These are phyloP conservation scores for Suillus tomentosus DNA, from an alignment of 768 basidiomycete genomes.

Conservation along the genomic window DNA sequence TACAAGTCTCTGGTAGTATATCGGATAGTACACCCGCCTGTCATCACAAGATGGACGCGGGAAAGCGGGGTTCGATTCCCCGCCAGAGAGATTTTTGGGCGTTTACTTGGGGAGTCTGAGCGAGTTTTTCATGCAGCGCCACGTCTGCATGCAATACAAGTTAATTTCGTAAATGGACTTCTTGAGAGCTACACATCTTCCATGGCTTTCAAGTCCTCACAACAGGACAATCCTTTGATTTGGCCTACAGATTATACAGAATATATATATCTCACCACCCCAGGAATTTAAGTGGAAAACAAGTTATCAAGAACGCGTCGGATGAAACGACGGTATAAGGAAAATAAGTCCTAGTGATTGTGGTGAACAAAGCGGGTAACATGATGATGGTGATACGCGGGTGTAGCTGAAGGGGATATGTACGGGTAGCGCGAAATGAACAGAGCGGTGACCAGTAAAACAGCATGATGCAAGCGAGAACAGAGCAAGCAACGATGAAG, in stretches of 20 bases:
- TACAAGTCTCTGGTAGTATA: constrained; percentile 31
- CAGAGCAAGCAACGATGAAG: constrained; percentile 7
- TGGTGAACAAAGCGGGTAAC: background rate
- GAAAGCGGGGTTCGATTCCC: constrained; percentile 36
- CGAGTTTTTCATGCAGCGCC: too few relatives aligned
- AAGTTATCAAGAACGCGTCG: constrained; percentile 2
- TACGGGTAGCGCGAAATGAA: constrained; percentile 4
- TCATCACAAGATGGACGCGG: constrained; percentile 28
- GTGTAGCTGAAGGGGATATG: constrained; percentile 2
- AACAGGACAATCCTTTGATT: background rate
- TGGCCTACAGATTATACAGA: constrained; percentile 6
- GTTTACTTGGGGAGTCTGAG: background rate
- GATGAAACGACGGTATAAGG: background rate
- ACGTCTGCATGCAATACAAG: too few relatives aligned
- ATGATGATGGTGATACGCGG: background rate
- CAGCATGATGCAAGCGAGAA: constrained; percentile 9
- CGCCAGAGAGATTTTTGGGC: constrained; percentile 28
- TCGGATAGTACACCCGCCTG: constrained; percentile 45
- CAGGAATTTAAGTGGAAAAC: background rate
- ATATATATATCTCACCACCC: background rate
- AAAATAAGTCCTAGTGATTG: background rate
- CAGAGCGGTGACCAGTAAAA: constrained; percentile 9
- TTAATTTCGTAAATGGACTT: background rate
- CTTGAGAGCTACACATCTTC: background rate
- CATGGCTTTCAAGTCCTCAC: background rate